Percentiles rank a stretch among this genome's conserved stretches.
Evolutionary conservation across 2,329 filamentous ascomycete species (phyloP).

Genomic region (Lasiodiplodia sp.): DNA sequence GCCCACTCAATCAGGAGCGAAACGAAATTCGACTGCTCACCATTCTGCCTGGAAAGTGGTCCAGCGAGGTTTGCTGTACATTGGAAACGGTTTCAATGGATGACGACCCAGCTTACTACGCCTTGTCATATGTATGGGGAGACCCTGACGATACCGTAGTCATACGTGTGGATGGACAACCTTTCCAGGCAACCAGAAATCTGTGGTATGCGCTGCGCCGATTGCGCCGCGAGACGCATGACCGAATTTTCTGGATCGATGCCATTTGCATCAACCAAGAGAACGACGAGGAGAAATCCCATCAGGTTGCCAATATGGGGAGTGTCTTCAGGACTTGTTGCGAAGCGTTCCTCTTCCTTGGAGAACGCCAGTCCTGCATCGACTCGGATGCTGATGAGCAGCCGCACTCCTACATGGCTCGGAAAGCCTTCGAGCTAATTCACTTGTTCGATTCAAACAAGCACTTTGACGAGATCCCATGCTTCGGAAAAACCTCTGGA

Average conservation of each 20-base stretch:
- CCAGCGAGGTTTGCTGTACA: background rate
- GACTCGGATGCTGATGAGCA: background rate
- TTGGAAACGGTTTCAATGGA: background rate
- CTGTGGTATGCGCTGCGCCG: background rate
- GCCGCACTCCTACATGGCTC: background rate
- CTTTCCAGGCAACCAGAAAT: background rate
- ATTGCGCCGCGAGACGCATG: background rate
- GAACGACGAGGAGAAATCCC: background rate
- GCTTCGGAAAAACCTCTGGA: background rate
- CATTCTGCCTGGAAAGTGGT: background rate
- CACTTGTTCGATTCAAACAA: background rate
- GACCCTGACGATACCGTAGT: background rate
- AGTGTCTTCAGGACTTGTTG: background rate
- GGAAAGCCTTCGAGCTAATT: background rate
- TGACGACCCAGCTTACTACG: background rate
- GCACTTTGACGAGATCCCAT: background rate
- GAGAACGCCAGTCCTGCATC: background rate
- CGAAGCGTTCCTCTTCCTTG: background rate
- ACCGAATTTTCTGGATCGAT: background rate
- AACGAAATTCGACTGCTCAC: background rate
- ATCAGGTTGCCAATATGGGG: background rate
- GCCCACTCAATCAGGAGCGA: background rate
- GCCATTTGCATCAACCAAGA: background rate
- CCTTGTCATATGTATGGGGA: background rate
- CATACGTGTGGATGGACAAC: background rate